Percentiles rank a stretch among this genome's conserved stretches.
Conservation (phyloP, 2,329 filamentous ascomycete species). For the Lachnellula arida region DNA sequence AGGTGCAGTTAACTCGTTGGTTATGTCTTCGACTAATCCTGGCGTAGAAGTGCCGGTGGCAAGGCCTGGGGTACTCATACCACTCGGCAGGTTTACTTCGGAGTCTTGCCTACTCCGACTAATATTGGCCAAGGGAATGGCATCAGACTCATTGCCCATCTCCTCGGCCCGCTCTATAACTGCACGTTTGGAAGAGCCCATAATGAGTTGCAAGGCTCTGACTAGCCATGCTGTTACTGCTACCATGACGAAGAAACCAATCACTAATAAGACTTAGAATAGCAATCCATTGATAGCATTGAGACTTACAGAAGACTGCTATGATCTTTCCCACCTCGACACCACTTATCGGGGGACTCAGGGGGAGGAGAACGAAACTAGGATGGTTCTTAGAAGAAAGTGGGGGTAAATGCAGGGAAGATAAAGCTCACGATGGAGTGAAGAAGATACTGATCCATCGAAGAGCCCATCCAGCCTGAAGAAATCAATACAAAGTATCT, state of each 20-base stretch:
- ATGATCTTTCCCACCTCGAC: conserved; percentile 55
- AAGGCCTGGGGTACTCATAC: conserved; percentile 7
- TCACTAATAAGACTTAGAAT: conserved; percentile 34
- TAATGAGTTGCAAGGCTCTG: conserved; percentile 46
- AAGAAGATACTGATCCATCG: conserved; percentile 57
- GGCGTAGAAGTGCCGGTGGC: conserved; percentile 2
- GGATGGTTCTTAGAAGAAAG: conserved; percentile 2
- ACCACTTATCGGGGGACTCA: conserved; percentile 50
- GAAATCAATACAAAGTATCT: conserved; percentile 2
- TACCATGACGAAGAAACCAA: conserved; percentile 52
- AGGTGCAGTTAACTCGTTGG: conserved; percentile 20
- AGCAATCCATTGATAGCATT: background rate
- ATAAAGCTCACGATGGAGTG: conserved; percentile 41
- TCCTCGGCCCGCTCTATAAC: conserved; percentile 49
- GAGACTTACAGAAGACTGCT: conserved; percentile 48
- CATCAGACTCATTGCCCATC: conserved; percentile 40
- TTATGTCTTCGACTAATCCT: conserved; percentile 2
- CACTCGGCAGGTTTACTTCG: conserved; percentile 9
- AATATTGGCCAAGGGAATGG: conserved; percentile 42
- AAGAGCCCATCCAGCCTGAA: conserved; percentile 51
- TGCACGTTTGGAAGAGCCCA: conserved; percentile 49
- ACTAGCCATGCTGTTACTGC: conserved; percentile 50
- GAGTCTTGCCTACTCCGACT: conserved; percentile 15
- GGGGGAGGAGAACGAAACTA: conserved; percentile 51
- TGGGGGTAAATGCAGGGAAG: background rate